Evolutionary conservation across 257 asterid species (phyloP), one percentile per base, ranked within the genome.

Genomic region (Lithospermum erythrorhizon): DNA sequence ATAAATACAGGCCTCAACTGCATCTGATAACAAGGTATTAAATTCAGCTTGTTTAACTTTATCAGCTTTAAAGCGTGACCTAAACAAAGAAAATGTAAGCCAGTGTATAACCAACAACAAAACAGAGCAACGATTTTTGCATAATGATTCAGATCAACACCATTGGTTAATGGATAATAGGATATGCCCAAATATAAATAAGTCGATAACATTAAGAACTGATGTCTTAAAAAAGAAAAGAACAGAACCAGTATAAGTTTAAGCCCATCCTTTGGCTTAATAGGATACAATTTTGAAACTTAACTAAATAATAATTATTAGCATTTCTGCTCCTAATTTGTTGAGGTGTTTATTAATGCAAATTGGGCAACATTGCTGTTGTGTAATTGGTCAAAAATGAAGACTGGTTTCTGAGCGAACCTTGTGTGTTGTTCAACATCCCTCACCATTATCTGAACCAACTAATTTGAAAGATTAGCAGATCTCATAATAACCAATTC

Each of bases 1-100:
- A 90, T 96, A 78, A 85, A 90, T 62, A 90, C 97, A 62, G 96
- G 97, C 71, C 76, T 87, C 96, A 57, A 87, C 87, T 64, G 93
- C 74, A 61, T 87, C 96, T 16, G 94, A 79, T 5, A 96, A 95
- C 79, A 90, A 49, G 95, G 96, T 68, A 90, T 85, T n/a, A n/a
- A n/a, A n/a, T 57, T 91, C 93, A 53, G 94, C 87, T 73, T 90
- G 94, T 65, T 85, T 96, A 71, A 85, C 76, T 67, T 96, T 95
- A 90, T 87, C 74, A 87, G 74, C 79, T 90, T n/a, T n/a, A 95
- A 70, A 83, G 81, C 58, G 87, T 94, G 59, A 85, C 96, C 96
- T 76, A 61, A 59, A 64, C 47, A 63, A 70, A 55, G 57, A 63
- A 60, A 49, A 30, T 18, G 22, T 41, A 27, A 45, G 27, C 56